Evolutionary conservation across 306 rosid genomes (phyloP).

Genomic region (Cucurbita ficifolia): DNA sequence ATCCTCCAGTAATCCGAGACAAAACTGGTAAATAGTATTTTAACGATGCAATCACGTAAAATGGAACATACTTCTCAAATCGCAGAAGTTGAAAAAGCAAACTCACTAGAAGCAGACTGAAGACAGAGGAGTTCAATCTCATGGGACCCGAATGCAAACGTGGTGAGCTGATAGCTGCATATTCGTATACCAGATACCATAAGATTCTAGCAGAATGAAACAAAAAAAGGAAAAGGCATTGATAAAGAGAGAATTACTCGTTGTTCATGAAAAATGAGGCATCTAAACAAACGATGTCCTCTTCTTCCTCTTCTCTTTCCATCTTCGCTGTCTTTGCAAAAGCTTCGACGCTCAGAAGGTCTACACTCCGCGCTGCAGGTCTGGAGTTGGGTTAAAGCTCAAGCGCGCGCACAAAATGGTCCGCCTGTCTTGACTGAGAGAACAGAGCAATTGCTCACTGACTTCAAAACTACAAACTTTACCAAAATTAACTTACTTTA

Average conservation of each 20-base stretch:
- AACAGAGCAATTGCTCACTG: background rate
- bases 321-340: background rate
- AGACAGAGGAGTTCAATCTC: conserved; percentile 57
- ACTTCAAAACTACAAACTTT: too few relatives aligned
- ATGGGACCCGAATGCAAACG: conserved; percentile 72
- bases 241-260: conserved; percentile 28
- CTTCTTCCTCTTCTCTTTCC: conserved; percentile 30
- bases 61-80: background rate
- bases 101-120: conserved; percentile 82
- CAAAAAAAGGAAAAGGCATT: background rate
- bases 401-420: background rate
- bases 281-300: conserved; percentile 65
- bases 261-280: conserved; percentile 57
- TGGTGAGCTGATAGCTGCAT: conserved; percentile 64
- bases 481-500: too few relatives aligned
- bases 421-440: background rate
- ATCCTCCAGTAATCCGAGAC: background rate
- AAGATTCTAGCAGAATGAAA: background rate
- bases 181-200: background rate
- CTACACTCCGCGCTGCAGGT: background rate
- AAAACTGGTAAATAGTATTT: background rate
- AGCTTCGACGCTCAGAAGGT: background rate
- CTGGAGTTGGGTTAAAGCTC: background rate
- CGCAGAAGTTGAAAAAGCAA: background rate
- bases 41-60: background rate